phyloP scores from a whole-genome alignment of 768 basidiomycete species.

The Fistulinella prunicolor region DNA sequence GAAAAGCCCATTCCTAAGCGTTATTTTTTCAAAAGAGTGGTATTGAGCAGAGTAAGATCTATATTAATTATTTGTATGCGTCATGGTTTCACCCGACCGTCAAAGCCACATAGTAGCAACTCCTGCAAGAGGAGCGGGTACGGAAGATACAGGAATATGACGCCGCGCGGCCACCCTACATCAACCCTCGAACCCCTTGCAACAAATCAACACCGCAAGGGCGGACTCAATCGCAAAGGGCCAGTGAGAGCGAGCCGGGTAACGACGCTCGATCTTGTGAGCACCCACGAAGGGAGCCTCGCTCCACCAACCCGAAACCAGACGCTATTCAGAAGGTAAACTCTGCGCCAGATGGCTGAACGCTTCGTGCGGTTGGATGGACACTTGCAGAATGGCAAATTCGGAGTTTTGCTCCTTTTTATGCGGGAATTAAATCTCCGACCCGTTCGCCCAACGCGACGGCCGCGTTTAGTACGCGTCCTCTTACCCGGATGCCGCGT shows the following conservation, averaged over 20 bases:
- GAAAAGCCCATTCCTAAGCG: too few relatives aligned
- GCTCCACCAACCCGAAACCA: constrained; percentile 75
- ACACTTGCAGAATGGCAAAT: constrained; percentile 47
- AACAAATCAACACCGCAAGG: constrained; percentile 54
- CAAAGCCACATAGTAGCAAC: constrained; percentile 60
- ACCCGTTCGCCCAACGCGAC: constrained; percentile 11
- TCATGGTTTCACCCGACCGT: constrained; percentile 85
- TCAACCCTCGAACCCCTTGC: constrained; percentile 39
- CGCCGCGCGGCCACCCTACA: constrained; percentile 47
- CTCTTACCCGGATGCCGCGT: constrained; percentile 37
- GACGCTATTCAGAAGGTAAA: constrained; percentile 52
- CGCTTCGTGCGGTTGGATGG: constrained; percentile 68
- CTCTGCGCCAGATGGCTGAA: constrained; percentile 43
- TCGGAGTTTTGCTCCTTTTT: constrained; percentile 22
- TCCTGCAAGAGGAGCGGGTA: constrained; percentile 41
- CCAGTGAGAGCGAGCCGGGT: constrained; percentile 36
- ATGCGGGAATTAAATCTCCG: constrained; percentile 25
- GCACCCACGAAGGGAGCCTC: constrained; percentile 52
- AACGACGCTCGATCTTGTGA: constrained; percentile 47
- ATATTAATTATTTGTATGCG: too few relatives aligned
- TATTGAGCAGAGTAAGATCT: too few relatives aligned
- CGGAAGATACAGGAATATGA: constrained; percentile 85
- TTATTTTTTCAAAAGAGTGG: too few relatives aligned
- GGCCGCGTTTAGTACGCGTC: constrained; percentile 9
- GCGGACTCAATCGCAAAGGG: constrained; percentile 44